Evolutionary conservation across 805 yeast genomes (phyloP).

Genomic region (Teunomyces pallodes): DNA sequence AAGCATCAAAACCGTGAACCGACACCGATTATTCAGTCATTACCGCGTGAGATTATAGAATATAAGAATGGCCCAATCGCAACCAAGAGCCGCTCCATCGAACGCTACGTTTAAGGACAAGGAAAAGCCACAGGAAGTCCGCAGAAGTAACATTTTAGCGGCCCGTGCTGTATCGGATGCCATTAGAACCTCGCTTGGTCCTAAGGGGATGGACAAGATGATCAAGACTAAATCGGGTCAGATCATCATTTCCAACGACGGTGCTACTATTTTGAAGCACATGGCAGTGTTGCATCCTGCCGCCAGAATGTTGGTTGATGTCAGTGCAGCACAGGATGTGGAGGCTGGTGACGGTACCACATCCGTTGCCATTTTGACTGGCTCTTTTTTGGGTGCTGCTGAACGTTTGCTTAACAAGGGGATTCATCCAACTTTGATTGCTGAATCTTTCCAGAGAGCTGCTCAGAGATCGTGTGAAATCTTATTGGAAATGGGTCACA

Average conservation of each 20-base stretch:
- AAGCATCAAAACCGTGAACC: neutral
- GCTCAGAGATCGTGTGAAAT: slow-evolving; percentile 81
- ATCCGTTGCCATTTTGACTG: slow-evolving; percentile 92
- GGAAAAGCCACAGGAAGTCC: slow-evolving; percentile 93
- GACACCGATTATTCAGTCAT: neutral
- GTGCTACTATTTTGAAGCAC: slow-evolving; percentile 93
- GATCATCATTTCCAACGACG: slow-evolving; percentile 94
- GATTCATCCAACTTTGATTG: slow-evolving; percentile 92
- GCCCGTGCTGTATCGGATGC: slow-evolving; percentile 96
- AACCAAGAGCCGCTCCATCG: slow-evolving; percentile 43
- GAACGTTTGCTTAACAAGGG: slow-evolving; percentile 86
- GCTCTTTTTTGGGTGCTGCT: slow-evolving; percentile 92
- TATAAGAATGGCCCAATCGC: slow-evolving; percentile 4
- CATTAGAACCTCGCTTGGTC: slow-evolving; percentile 92
- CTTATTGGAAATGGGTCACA: slow-evolving; percentile 78
- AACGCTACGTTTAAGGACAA: slow-evolving; percentile 89
- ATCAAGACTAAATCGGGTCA: slow-evolving; percentile 91
- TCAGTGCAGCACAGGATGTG: slow-evolving; percentile 95
- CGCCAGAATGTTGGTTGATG: slow-evolving; percentile 94
- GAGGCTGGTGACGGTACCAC: slow-evolving; percentile 99
- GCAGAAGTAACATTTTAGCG: slow-evolving; percentile 83
- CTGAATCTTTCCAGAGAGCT: slow-evolving; percentile 90
- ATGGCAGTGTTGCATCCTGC: slow-evolving; percentile 99
- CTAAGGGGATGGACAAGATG: slow-evolving; percentile 99
- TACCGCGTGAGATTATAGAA: neutral